These are phyloP conservation scores for Endotrypanum monterogeii DNA, from an alignment of 208 protist species.

Conservation along the genomic window DNA sequence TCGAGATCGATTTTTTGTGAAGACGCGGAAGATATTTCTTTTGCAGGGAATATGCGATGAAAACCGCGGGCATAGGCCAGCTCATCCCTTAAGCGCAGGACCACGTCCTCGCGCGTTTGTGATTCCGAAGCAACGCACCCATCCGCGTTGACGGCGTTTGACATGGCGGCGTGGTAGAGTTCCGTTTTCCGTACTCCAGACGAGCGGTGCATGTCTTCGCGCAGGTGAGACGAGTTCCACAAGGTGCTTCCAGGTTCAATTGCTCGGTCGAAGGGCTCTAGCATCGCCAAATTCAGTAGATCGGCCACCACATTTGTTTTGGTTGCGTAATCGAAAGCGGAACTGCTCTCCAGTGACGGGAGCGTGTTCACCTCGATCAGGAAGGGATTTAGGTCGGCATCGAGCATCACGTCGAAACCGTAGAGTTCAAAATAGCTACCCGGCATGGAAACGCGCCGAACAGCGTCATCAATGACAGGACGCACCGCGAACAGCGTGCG, in stretches of 20 bases:
- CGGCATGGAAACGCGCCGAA: slow-evolving; percentile 23
- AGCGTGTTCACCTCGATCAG: slow-evolving; percentile 94
- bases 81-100: slow-evolving; percentile 64
- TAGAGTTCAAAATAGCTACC: slow-evolving; percentile 90
- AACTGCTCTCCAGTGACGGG: slow-evolving; percentile 89
- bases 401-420: slow-evolving; percentile 93
- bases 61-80: slow-evolving; percentile 72
- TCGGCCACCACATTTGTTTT: slow-evolving; percentile 90
- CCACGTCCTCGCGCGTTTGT: slow-evolving; percentile 42
- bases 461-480: slow-evolving; percentile 32
- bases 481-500: slow-evolving; percentile 73
- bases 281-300: slow-evolving; percentile 83
- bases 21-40: background rate
- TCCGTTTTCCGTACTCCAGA: background rate
- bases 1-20: background rate
- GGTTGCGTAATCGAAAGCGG: slow-evolving; percentile 82
- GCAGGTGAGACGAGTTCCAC: slow-evolving; percentile 11
- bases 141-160: background rate
- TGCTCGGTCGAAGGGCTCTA: slow-evolving; percentile 74
- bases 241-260: slow-evolving; percentile 17
- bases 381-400: slow-evolving; percentile 63
- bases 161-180: slow-evolving; percentile 3
- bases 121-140: background rate
- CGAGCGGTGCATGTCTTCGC: slow-evolving; percentile 4
- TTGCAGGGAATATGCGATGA: slow-evolving; percentile 75